Conservation (phyloP, 2,329 filamentous ascomycete genomes). For the Pseudopyrenochaeta lycopersici region DNA sequence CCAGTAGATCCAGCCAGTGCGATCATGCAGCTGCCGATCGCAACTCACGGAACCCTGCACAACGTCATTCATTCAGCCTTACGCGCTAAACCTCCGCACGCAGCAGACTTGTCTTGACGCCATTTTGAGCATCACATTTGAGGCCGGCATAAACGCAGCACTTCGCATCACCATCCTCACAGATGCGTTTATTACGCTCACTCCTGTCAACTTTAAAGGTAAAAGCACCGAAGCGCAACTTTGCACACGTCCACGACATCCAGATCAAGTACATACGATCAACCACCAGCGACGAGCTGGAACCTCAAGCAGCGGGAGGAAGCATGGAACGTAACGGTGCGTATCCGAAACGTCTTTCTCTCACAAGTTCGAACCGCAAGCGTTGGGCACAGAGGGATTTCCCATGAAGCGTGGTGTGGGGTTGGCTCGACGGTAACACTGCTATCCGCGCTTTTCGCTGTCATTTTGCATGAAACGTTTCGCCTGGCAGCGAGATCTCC, state of each 20-base stretch:
- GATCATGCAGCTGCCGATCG: constrained; percentile 2
- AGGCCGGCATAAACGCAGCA: background rate
- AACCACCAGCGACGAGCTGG: background rate
- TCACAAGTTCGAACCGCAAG: background rate
- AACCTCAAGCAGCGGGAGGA: constrained; percentile 1
- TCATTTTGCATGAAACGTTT: constrained; percentile 13
- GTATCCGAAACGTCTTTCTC: background rate
- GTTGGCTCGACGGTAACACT: background rate
- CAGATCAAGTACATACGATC: constrained; percentile 13
- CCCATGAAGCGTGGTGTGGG: constrained; percentile 4
- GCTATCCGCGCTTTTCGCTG: background rate
- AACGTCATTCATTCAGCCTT: constrained; percentile 16
- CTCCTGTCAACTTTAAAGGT: constrained; percentile 6
- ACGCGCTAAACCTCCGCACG: background rate
- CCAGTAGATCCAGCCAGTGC: background rate
- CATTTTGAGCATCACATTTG: constrained; percentile 16
- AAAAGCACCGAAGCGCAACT: constrained; percentile 20
- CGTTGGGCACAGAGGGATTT: background rate
- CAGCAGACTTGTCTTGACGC: constrained; percentile 9
- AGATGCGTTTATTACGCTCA: constrained; percentile 24
- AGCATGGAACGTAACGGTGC: constrained; percentile 31
- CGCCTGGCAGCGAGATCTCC: background rate
- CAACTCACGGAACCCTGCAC: constrained; percentile 10
- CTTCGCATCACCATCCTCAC: background rate
- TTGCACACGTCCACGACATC: constrained; percentile 43